Percentiles rank a stretch among this genome's conserved stretches.
phyloP scores from a whole-genome alignment of 345 rosid species.

The Erodium maritimum region DNA sequence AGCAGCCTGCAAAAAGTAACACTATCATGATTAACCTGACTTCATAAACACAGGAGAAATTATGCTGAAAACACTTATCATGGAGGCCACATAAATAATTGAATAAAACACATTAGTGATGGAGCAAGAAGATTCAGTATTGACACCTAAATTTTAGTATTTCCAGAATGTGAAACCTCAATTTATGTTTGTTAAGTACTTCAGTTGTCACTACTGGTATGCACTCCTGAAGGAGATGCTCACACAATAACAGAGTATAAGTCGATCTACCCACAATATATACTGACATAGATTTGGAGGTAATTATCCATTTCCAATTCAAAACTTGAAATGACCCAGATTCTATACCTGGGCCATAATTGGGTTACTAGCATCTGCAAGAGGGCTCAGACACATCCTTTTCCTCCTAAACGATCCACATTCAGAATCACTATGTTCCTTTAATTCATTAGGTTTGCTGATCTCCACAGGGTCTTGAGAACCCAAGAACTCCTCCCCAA shows the following conservation, averaged over 20 bases:
- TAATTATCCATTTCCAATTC: not conserved
- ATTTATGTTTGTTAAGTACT: not conserved
- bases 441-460: slow-evolving; percentile 20
- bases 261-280: not conserved
- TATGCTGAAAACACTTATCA: not conserved
- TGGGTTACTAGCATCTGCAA: slow-evolving; percentile 97
- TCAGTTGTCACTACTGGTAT: not conserved
- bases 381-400: slow-evolving; percentile 56
- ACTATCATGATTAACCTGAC: not conserved
- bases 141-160: not conserved
- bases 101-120: not conserved
- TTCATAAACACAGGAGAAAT: not conserved
- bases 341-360: slow-evolving; percentile 80
- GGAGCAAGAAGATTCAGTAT: not conserved
- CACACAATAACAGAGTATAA: not conserved
- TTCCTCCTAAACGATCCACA: slow-evolving; percentile 36
- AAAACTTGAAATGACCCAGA: slow-evolving; percentile 6
- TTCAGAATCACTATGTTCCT: slow-evolving; percentile 21
- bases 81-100: not conserved
- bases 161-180: not conserved
- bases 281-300: not conserved
- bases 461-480: slow-evolving; percentile 32
- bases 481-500: slow-evolving; percentile 55
- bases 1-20: slow-evolving; percentile 50
- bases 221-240: not conserved